Conservation (phyloP, 495 filamentous ascomycete species). For the Jackrogersella multiformis region DNA sequence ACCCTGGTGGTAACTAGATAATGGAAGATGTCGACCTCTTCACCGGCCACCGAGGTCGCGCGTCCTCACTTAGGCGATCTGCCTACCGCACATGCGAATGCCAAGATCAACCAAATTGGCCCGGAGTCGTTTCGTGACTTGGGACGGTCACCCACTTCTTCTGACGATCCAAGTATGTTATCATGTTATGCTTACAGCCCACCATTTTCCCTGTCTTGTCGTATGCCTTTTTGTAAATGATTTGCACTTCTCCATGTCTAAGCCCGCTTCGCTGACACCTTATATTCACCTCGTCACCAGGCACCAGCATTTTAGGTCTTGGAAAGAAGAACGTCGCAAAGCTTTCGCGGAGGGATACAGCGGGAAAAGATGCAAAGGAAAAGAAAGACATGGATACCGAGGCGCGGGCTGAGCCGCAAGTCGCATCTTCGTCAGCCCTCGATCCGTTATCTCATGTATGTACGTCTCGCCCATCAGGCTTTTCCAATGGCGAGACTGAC, state of each 20-base stretch:
- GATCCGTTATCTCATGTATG: constrained; percentile 61
- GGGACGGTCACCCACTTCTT: constrained; percentile 34
- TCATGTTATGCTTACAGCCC: neutral
- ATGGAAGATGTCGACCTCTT: constrained; percentile 46
- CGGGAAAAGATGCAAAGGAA: constrained; percentile 41
- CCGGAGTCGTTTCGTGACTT: constrained; percentile 31
- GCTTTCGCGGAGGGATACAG: constrained; percentile 39
- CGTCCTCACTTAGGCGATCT: constrained; percentile 36
- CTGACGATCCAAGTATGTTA: constrained; percentile 37
- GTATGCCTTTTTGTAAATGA: constrained; percentile 3
- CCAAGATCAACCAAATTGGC: constrained; percentile 24
- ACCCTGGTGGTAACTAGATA: constrained; percentile 24
- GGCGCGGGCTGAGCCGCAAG: constrained; percentile 31
- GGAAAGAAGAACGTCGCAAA: constrained; percentile 37
- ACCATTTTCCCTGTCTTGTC: neutral
- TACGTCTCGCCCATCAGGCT: constrained; percentile 39
- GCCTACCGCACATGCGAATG: constrained; percentile 3
- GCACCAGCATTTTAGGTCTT: constrained; percentile 34
- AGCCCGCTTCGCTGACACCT: constrained; percentile 17
- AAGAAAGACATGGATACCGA: constrained; percentile 27
- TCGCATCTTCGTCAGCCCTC: constrained; percentile 44
- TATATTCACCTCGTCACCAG: constrained; percentile 19
- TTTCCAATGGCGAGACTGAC: constrained; percentile 4
- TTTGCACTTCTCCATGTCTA: constrained; percentile 3
- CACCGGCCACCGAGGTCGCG: constrained; percentile 38